Conservation (phyloP, 768 basidiomycete species). For the Kwoniella bestiolae region DNA sequence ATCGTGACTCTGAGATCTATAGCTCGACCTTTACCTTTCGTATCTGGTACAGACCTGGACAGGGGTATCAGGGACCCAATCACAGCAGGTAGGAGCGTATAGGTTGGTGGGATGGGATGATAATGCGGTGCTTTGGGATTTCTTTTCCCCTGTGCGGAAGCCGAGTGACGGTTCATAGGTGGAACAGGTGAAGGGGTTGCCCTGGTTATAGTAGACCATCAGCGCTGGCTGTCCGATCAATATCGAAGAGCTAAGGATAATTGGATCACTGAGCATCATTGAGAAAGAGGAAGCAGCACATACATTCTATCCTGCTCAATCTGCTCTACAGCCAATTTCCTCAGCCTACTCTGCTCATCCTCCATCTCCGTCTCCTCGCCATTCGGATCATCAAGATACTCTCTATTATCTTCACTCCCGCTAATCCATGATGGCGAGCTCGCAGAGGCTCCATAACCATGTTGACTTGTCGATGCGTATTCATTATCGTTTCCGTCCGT, state of each 20-base stretch:
- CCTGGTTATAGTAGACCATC: not conserved
- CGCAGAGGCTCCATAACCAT: conserved; percentile 39
- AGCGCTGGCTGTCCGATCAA: no score
- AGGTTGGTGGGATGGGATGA: conserved; percentile 16
- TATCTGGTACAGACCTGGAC: not conserved
- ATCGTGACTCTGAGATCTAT: conserved; percentile 19
- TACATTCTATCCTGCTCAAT: conserved; percentile 7
- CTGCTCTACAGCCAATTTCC: not conserved
- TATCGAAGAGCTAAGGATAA: not conserved
- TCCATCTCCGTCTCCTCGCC: conserved; percentile 42
- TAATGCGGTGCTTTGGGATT: not conserved
- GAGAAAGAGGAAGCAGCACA: not conserved
- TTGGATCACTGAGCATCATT: not conserved
- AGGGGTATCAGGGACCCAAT: not conserved
- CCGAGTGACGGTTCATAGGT: not conserved
- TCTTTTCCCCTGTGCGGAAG: not conserved
- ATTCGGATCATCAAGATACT: conserved; percentile 30
- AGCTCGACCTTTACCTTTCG: conserved; percentile 23
- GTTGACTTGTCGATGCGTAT: not conserved
- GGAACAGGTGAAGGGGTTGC: conserved; percentile 2
- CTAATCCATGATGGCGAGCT: conserved; percentile 33
- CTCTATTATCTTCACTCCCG: conserved; percentile 23
- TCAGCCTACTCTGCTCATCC: conserved; percentile 11
- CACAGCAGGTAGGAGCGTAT: conserved; percentile 9
- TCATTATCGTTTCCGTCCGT: not conserved